These are phyloP conservation scores for Leishmania lainsoni DNA, from an alignment of 208 protist species.

Conservation along the genomic window DNA sequence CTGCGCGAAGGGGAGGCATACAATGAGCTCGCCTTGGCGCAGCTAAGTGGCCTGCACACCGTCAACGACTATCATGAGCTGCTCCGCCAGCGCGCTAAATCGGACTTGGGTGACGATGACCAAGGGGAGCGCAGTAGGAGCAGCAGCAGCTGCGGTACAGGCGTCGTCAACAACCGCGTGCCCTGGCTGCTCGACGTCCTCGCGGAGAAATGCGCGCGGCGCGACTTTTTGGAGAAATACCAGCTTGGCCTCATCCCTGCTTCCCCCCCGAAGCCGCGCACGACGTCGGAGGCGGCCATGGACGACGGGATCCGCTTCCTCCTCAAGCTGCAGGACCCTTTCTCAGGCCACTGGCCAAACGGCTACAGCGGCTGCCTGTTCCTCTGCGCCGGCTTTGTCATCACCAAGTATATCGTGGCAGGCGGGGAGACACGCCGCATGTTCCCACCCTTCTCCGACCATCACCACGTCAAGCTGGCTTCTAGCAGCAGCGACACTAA, in stretches of 20 bases:
- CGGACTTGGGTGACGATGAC: not conserved
- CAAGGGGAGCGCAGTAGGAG: not conserved
- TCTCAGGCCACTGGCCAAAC: constrained; percentile 97
- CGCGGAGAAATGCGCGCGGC: constrained; percentile 39
- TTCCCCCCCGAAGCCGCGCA: constrained; percentile 18
- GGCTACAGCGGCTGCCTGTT: constrained; percentile 98
- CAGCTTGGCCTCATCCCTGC: constrained; percentile 54
- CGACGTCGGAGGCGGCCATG: constrained; percentile 38
- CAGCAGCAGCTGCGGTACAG: not conserved
- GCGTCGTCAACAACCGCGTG: not conserved
- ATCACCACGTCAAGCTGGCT: constrained; percentile 42
- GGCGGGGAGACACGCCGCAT: constrained; percentile 58
- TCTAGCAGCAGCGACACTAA: not conserved
- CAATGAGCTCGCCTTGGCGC: constrained; percentile 60
- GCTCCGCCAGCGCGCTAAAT: constrained; percentile 11
- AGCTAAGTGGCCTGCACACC: constrained; percentile 49
- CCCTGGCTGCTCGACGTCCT: constrained; percentile 39
- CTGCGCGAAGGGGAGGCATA: constrained; percentile 57
- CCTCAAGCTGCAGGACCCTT: constrained; percentile 82
- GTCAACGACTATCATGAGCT: constrained; percentile 41
- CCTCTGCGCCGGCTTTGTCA: constrained; percentile 92
- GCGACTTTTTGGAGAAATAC: constrained; percentile 70
- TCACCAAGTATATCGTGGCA: constrained; percentile 91
- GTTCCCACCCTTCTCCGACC: constrained; percentile 60
- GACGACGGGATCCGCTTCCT: constrained; percentile 75